A percentile compares a stretch with the other conserved stretches of the same genome.
phyloP scores from a whole-genome alignment of 2,329 filamentous ascomycete species.

The Colletotrichum gloeosporioides region DNA sequence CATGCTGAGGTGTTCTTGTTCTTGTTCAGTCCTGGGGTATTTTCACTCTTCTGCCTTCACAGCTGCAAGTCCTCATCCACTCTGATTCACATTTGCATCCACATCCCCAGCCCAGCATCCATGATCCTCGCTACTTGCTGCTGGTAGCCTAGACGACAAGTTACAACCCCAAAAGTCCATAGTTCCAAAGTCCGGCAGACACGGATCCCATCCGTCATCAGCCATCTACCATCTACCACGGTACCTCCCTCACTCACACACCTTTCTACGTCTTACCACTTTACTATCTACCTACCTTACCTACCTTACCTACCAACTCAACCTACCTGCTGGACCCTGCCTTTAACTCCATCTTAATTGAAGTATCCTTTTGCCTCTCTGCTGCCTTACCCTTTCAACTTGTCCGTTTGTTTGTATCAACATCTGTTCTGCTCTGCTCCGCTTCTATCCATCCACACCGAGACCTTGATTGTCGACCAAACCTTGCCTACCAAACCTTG shows the following conservation, averaged over 20 bases:
- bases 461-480: not conserved
- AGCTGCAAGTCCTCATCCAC: not conserved
- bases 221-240: not conserved
- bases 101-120: not conserved
- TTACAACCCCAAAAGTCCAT: not conserved
- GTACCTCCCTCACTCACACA: not conserved
- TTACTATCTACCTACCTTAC: not conserved
- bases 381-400: not conserved
- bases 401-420: not conserved
- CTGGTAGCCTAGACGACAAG: not conserved
- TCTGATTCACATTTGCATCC: not conserved
- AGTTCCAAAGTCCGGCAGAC: not conserved
- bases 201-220: not conserved
- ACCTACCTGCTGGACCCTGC: not conserved
- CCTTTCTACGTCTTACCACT: not conserved
- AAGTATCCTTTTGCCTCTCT: not conserved
- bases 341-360: not conserved
- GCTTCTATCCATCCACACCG: not conserved
- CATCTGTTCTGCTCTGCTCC: not conserved
- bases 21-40: not conserved
- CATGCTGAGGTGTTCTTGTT: not conserved
- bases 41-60: not conserved
- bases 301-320: not conserved
- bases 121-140: not conserved
- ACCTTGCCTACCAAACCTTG: not conserved